These are phyloP conservation scores for Magnaporthiopsis rhizophila DNA, from an alignment of 2,329 filamentous ascomycete species.

Conservation along the genomic window DNA sequence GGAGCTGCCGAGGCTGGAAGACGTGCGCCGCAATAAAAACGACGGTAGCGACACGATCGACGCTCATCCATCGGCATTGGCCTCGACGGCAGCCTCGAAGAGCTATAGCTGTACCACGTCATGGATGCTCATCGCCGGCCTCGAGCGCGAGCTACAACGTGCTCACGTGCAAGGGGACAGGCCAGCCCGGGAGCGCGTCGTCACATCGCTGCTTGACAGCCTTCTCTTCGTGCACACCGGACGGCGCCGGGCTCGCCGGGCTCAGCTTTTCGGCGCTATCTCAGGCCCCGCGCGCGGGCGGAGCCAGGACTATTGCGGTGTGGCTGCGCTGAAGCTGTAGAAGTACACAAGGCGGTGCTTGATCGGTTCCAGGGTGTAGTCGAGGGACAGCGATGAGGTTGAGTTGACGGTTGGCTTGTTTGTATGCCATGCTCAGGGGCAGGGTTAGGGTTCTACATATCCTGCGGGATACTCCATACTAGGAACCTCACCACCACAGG, in stretches of 20 bases:
- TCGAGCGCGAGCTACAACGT: conserved; percentile 33
- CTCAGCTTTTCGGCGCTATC: conserved; percentile 31
- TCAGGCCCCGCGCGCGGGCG: conserved; percentile 27
- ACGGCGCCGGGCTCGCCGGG: conserved; percentile 29
- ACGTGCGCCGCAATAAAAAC: conserved; percentile 1
- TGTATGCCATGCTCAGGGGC: neutral
- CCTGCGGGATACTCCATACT: neutral
- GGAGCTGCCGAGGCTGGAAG: conserved; percentile 1
- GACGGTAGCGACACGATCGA: conserved; percentile 21
- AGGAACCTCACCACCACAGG: no score
- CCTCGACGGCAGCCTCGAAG: conserved; percentile 35
- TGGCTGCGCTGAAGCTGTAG: conserved; percentile 13
- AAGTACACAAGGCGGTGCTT: conserved; percentile 15
- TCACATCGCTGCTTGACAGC: conserved; percentile 32
- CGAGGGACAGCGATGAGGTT: neutral
- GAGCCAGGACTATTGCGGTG: no score
- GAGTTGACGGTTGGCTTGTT: neutral
- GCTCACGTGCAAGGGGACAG: conserved; percentile 38
- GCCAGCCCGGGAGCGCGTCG: conserved; percentile 33
- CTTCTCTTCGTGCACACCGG: conserved; percentile 12
- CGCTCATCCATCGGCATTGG: conserved; percentile 33
- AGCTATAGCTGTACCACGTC: conserved; percentile 26
- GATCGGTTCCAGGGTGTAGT: conserved; percentile 15
- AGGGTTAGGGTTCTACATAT: neutral
- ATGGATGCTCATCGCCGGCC: conserved; percentile 23